Evolutionary conservation across 306 rosid species (phyloP), one percentile per base, ranked within the genome.

Genomic region (Potentilla sterilis): DNA sequence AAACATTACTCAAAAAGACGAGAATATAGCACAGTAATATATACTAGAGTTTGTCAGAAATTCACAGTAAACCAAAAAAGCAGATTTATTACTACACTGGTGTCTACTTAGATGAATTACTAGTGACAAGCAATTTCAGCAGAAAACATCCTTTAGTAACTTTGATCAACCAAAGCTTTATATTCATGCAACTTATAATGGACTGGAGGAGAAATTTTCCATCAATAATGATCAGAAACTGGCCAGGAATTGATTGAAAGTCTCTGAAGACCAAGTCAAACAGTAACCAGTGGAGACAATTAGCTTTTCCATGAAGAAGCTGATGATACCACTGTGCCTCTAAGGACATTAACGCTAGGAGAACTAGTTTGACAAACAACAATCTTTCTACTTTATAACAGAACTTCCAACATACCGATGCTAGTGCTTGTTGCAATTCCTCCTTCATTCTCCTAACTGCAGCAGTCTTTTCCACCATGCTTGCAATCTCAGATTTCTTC

Each of bases 391-490:
- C 49, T 74, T 62, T 37, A 49, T 9, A 68, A 74, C 69, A 52
- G 6, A 79, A 65, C 61, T 38, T 35, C 62, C 12, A 79, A 82
- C 86, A 52, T 87, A 94, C 98, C 98, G 32, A 66, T 59, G 95
- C 58, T 83, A 90, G 76, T 48, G 82, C 82, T 72, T 79, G 85
- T 64, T 83, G 83, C 85, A 90, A 77, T 44, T 79, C 83, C 46
- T 86, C 91, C 87, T 85, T 88, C 95, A 79, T 75, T 84, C 87
- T 83, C 77, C 87, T 85, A 71, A 87, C 87, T 85, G 92, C 92
- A 43, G 92, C 76, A 22, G 95, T 90, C 73, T 75, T 87, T 65
- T 84, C 87, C 88, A 90, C 67, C 96, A 92, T 88, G 75, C 59
- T 49, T 61, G 81, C 77, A 49, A 94, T 89, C 75, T 85, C 86